Evolutionary conservation across 2,329 filamentous ascomycete genomes (phyloP).

Genomic region (Berkeleyomyces rouxiae): DNA sequence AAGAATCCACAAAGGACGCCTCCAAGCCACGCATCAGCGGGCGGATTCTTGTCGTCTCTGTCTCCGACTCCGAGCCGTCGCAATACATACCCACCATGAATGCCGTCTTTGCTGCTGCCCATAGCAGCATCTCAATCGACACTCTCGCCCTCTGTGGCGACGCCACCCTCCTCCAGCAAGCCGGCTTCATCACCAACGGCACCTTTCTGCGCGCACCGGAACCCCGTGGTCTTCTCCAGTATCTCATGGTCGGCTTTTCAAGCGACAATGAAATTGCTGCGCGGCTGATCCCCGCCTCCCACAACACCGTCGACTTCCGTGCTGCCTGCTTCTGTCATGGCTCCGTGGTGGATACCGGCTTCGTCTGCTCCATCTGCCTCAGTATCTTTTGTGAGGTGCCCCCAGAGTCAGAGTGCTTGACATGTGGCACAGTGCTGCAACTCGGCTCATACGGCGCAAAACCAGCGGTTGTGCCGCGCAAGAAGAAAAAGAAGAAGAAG

Average conservation of each 20-base stretch:
- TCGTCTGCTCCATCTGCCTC: conserved; percentile 89
- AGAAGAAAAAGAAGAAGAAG: conserved; percentile 64
- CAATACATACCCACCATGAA: conserved; percentile 99
- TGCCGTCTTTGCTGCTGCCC: conserved; percentile 84
- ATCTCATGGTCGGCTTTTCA: conserved; percentile 86
- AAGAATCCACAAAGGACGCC: conserved; percentile 38
- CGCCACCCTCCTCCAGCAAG: conserved; percentile 88
- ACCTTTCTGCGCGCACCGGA: conserved; percentile 36
- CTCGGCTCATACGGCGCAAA: conserved; percentile 60
- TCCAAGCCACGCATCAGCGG: conserved; percentile 22
- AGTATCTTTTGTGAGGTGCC: conserved; percentile 72
- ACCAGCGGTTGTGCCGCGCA: conserved; percentile 55
- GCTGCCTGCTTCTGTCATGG: conserved; percentile 98
- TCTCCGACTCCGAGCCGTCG: conserved; percentile 67
- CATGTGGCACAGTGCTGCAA: conserved; percentile 64
- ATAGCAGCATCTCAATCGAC: conserved; percentile 77
- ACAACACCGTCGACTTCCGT: conserved; percentile 82
- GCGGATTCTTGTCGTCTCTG: conserved; percentile 77
- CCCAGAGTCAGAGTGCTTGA: conserved; percentile 53
- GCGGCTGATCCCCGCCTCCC: conserved; percentile 60
- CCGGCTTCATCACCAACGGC: conserved; percentile 45
- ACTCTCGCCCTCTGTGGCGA: conserved; percentile 73
- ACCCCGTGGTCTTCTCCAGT: conserved; percentile 65
- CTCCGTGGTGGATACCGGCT: conserved; percentile 77
- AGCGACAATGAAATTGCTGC: conserved; percentile 40